Evolutionary conservation across 345 rosid genomes (phyloP).

Genomic region (Mercurialis annua): DNA sequence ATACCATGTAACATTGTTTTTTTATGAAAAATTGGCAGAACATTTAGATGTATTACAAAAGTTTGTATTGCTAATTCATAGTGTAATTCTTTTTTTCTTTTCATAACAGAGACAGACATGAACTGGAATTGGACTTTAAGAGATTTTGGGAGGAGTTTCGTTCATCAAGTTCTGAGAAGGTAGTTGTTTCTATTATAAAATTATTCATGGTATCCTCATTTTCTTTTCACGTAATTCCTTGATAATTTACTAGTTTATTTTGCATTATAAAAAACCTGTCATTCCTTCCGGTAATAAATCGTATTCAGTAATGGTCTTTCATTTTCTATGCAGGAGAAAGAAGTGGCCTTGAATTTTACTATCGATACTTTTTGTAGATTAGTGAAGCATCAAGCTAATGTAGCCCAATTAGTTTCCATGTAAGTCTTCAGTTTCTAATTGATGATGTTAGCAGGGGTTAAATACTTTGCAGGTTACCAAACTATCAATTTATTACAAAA

Average conservation of each 20-base stretch:
- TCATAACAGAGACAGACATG: slow-evolving; percentile 70
- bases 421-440: slow-evolving; percentile 37
- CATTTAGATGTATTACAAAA: neutral
- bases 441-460: too few relatives aligned
- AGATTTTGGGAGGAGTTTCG: slow-evolving; percentile 99
- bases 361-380: slow-evolving; percentile 97
- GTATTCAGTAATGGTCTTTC: slow-evolving; percentile 26
- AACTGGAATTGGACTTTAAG: slow-evolving; percentile 95
- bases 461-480: too few relatives aligned
- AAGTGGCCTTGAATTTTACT: slow-evolving; percentile 85
- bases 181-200: slow-evolving; percentile 18
- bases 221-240: slow-evolving; percentile 2
- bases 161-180: slow-evolving; percentile 96
- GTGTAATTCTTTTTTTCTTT: neutral
- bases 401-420: slow-evolving; percentile 95
- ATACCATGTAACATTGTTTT: neutral
- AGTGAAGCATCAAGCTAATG: slow-evolving; percentile 89
- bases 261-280: neutral
- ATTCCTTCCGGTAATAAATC: neutral
- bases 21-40: neutral
- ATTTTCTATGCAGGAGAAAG: slow-evolving; percentile 86
- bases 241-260: neutral
- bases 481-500: too few relatives aligned
- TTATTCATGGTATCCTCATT: neutral
- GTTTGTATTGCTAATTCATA: neutral